phyloP scores from a whole-genome alignment of 2,329 filamentous ascomycete species.

The Aciculosporium take region DNA sequence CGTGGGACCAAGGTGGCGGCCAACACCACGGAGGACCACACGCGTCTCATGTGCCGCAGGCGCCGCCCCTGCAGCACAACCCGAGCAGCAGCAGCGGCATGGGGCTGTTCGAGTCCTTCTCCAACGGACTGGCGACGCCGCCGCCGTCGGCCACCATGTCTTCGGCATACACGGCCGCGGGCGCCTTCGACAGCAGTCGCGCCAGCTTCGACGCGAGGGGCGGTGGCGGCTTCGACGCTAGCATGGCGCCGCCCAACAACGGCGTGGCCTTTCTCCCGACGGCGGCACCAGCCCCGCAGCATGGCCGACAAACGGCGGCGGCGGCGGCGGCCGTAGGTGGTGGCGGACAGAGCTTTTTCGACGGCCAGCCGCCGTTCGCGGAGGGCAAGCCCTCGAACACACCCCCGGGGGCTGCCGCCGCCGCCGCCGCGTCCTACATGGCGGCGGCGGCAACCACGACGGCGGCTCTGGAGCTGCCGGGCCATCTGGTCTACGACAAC shows the following conservation, averaged over 20 bases:
- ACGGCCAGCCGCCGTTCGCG: constrained; percentile 17
- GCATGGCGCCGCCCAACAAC: constrained; percentile 15
- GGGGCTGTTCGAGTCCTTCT: constrained; percentile 35
- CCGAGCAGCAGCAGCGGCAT: constrained; percentile 20
- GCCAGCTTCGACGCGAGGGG: constrained; percentile 5
- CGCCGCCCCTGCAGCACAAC: constrained; percentile 20
- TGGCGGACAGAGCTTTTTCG: constrained; percentile 19
- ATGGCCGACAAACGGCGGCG: constrained; percentile 15
- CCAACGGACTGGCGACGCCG: constrained; percentile 40
- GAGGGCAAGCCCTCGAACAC: constrained; percentile 22
- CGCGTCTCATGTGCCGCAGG: constrained; percentile 17
- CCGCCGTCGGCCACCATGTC: constrained; percentile 39
- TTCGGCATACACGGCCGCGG: constrained; percentile 25
- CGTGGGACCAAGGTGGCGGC: constrained; percentile 26
- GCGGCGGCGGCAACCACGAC: constrained; percentile 14
- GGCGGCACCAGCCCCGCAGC: constrained; percentile 12
- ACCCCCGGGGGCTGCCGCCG: too few species aligned
- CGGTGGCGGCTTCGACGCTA: constrained; percentile 29
- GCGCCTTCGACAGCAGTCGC: constrained; percentile 4
- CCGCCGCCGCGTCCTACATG: constrained; percentile 18
- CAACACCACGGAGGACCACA: not conserved
- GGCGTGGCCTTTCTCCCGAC: constrained; percentile 19
- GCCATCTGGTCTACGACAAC: constrained; percentile 22
- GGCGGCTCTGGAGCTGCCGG: constrained; percentile 18
- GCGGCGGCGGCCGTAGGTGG: constrained; percentile 13